Evolutionary conservation across 345 rosid species (phyloP), one percentile per base, ranked within the genome.

Genomic region (Linum lewisii): DNA sequence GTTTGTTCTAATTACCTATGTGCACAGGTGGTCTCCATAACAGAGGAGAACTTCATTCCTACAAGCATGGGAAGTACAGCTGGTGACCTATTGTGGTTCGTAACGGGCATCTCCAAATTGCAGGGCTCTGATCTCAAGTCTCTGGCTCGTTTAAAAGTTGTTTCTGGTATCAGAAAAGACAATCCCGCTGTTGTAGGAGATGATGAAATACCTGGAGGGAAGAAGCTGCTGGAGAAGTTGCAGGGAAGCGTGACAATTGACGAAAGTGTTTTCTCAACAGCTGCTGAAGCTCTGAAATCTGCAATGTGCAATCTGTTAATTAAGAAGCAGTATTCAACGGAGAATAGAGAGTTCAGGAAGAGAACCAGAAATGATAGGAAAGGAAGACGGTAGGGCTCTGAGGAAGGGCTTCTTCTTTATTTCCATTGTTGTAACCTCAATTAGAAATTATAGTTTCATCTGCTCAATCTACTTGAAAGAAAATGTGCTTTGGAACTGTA

Each of bases 291-390:
- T 59, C 82, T 83, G 60, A 84, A 82, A 75, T 58, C 74, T 60
- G 83, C 99, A 29, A 82, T 85, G 91, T 78, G 80, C 58, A 85
- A 79, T 63, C 68, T 85, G 78, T 66, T 93, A 72, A 81, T 78
- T 59, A 93, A 93, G 86, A 93, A 89, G 80, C 94, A 86, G 66
- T 93, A 93, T 69, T 62, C 94, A 9, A 62, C 63, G 0, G 94
- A 83, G 66, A 85, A 72, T 23, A 73, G 94, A 60, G 99, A 93
- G 66, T 84, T 81, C 54, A 76, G 94, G 75, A 93, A 86, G 81
- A 87, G 85, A 75, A 81, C 79, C 29, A 80, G 97, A 74, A 93
- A 93, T 63, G 97, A 93, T 62, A 82, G 67, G 76, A 93, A 86
- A 72, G 59, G 44, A 29, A 81, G 66, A 58, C 68, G 67, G 21